Evolutionary conservation across 2,329 filamentous ascomycete genomes (phyloP).

Genomic region (Aspergillus terreus): DNA sequence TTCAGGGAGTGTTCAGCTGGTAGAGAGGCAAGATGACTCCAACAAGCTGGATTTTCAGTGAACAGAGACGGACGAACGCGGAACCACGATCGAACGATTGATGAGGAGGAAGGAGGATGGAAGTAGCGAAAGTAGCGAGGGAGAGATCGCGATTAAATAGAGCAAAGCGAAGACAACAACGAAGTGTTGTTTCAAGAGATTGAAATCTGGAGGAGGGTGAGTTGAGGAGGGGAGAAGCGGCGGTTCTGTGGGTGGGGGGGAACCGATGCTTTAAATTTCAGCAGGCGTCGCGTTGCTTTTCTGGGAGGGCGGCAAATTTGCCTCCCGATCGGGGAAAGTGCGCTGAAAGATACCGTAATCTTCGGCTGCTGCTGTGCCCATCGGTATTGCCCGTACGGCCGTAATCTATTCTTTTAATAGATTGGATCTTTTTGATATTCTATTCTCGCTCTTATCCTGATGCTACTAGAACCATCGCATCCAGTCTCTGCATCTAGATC

Average conservation of each 20-base stretch:
- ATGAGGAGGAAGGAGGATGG: conserved; percentile 8
- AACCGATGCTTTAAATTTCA: background rate
- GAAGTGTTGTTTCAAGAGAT: background rate
- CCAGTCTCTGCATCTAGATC: background rate
- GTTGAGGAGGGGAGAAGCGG: conserved; percentile 1
- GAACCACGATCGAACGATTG: conserved; percentile 14
- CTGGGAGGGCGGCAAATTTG: background rate
- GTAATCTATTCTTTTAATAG: background rate
- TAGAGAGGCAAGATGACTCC: background rate
- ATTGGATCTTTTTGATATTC: background rate
- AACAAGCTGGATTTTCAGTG: background rate
- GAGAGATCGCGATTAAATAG: conserved; percentile 2
- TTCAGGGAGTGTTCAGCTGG: conserved; percentile 1
- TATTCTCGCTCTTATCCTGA: background rate
- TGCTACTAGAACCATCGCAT: background rate
- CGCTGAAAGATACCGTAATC: background rate
- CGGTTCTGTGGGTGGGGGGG: background rate
- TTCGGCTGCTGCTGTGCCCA: background rate
- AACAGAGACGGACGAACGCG: conserved; percentile 8
- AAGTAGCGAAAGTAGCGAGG: conserved; percentile 13
- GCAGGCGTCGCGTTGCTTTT: background rate
- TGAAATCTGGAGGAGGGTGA: conserved; percentile 1
- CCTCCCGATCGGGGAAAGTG: background rate
- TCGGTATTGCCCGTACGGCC: background rate
- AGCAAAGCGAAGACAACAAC: conserved; percentile 18